These are phyloP conservation scores for Solanum sejunctum DNA, from an alignment of 257 asterid genomes.

Conservation along the genomic window DNA sequence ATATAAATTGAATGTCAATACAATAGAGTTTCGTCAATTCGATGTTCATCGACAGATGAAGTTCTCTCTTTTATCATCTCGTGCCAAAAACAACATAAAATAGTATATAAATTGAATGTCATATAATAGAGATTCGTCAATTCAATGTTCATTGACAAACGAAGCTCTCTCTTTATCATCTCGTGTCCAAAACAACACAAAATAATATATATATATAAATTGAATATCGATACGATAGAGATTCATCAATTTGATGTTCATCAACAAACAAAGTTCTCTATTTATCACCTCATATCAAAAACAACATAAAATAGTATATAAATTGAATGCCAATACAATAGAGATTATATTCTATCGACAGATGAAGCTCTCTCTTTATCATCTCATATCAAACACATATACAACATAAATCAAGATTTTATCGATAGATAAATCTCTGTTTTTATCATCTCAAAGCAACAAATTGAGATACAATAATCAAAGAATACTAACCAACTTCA, in stretches of 20 bases:
- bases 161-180: not conserved
- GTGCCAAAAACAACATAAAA: not conserved
- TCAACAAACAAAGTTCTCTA: not conserved
- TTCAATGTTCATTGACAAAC: not conserved
- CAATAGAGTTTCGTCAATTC: not conserved
- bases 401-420: too few species aligned
- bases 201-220: too few species aligned
- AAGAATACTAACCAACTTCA: slow-evolving; percentile 31
- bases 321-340: not conserved
- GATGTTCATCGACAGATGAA: not conserved
- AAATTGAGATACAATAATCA: not conserved
- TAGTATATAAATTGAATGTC: not conserved
- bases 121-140: not conserved
- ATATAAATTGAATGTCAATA: not conserved
- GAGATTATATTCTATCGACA: not conserved
- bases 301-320: not conserved
- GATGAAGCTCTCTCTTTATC: not conserved
- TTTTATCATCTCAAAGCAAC: not conserved
- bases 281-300: not conserved
- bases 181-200: not conserved
- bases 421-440: too few species aligned
- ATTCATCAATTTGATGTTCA: not conserved
- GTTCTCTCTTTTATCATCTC: too few species aligned
- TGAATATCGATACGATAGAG: not conserved
- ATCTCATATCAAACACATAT: not conserved